Base-by-base conservation (phyloP, 768 basidiomycete species). In the Suillus tomentosus region DNA sequence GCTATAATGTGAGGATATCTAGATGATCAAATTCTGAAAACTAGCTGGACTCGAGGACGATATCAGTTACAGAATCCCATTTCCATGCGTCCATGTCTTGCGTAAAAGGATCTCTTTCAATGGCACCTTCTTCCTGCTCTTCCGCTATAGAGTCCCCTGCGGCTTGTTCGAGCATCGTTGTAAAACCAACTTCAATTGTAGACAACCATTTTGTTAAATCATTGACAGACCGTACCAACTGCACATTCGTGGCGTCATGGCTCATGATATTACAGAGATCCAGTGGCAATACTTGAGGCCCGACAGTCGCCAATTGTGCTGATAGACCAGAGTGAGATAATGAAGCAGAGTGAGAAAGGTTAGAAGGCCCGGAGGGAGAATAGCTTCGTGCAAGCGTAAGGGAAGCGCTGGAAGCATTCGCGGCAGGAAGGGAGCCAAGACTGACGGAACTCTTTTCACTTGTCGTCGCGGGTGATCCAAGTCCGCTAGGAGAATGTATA, bases 161-260 rank as follows among this genome's bases (percentile, higher is more conserved):
- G 1, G 80, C 72, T 53, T 79, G 79, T 47, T 88, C 88, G 48
- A 96, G 76, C 67, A 95, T 81, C 31, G 80, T 83, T 39, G 80
- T 82, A 55, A 98, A 78, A 0, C 94, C 95, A 13, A 74, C 77
- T 70, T 94, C 91, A 1, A 96, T 84, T 0, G 87, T 81, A 5
- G 83, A 82, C 63, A 98, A 75, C 93, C 92, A 96, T 66, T 84
- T 81, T 3, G 84, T 81, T 42, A 98, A 83, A 70, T 91, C 87
- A 53, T 89, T 89, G 11, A 96, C 85, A 3, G 88, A 90, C 51
- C 80, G 77, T 51, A 86, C 87, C 56, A 98, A 82, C 71, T 94
- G 90, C 1, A 79, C 74, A 67, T 91, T 89, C 1, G 89, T 86
- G 40, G 80, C 82, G 11, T 87, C 87, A 34, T 79, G 78, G 6